These are phyloP conservation scores for Henningerozyma blattae DNA, from an alignment of 805 yeast genomes.

Conservation along the genomic window DNA sequence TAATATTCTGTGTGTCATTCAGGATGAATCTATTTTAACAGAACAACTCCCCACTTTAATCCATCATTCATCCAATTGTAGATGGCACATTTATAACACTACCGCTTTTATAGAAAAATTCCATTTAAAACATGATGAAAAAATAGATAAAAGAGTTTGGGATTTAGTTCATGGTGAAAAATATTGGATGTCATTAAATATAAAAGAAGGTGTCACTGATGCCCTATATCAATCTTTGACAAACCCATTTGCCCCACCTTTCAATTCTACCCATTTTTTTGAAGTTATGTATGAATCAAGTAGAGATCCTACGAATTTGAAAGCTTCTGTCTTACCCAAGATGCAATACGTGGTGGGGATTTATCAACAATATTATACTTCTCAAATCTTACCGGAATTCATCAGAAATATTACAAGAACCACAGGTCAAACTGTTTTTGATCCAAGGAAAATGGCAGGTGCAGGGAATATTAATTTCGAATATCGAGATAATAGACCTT, in stretches of 20 bases:
- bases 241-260: conserved; percentile 2
- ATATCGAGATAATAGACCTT: conserved; percentile 38
- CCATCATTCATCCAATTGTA: conserved; percentile 8
- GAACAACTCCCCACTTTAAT: conserved; percentile 10
- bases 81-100: conserved; percentile 21
- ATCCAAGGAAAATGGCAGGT: conserved; percentile 13
- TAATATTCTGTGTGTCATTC: conserved; percentile 23
- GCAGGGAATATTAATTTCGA: conserved; percentile 26
- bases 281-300: conserved; percentile 46
- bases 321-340: conserved; percentile 32
- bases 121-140: conserved; percentile 9
- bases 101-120: conserved; percentile 15
- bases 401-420: conserved; percentile 18
- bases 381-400: conserved; percentile 17
- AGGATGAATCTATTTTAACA: conserved; percentile 14
- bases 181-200: conserved; percentile 54
- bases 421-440: conserved; percentile 12
- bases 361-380: conserved; percentile 15
- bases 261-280: conserved; percentile 19
- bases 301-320: conserved; percentile 43
- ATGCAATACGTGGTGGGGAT: conserved; percentile 26
- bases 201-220: conserved; percentile 35
- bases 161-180: conserved; percentile 39
- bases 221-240: conserved; percentile 15
- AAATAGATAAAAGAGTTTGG: conserved; percentile 27